Evolutionary conservation across 163 green algal species (phyloP).

Genomic region (Scenedesmus sp.): DNA sequence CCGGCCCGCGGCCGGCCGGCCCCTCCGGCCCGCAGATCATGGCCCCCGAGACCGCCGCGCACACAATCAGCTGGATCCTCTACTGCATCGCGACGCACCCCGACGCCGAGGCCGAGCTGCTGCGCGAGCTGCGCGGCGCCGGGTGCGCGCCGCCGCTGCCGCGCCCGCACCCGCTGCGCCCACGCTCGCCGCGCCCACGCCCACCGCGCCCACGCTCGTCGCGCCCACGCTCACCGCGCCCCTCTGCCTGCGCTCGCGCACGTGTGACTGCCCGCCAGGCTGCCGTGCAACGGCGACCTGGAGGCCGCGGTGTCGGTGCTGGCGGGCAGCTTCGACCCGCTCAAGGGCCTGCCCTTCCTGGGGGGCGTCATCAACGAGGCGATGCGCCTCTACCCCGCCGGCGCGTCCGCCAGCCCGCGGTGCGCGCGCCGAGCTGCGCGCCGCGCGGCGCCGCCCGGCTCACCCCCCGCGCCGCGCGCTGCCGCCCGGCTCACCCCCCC

Average conservation of each 20-base stretch:
- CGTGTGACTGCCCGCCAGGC: no score
- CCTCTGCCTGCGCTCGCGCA: no score
- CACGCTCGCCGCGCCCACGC: no score
- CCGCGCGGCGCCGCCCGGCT: no score
- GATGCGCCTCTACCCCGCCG: constrained; percentile 38
- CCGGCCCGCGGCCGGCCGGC: no score
- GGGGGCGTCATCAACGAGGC: constrained; percentile 37
- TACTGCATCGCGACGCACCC: constrained; percentile 39
- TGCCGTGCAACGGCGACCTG: constrained; percentile 43
- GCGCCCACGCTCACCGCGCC: not conserved
- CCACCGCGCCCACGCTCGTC: no score
- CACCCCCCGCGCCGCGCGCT: no score
- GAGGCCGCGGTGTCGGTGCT: constrained; percentile 20
- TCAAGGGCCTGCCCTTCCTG: constrained; percentile 36
- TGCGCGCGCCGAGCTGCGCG: no score
- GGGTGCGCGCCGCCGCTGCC: no score
- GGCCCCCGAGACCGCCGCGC: constrained; percentile 40
- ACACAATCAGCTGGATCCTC: constrained; percentile 35
- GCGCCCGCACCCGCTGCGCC: no score
- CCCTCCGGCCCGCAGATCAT: constrained; percentile 29
- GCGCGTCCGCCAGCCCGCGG: constrained; percentile 35
- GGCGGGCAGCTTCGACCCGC: constrained; percentile 30
- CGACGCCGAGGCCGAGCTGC: constrained; percentile 21
- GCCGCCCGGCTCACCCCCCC: no score
- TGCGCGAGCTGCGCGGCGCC: not conserved